A percentile compares a stretch with the other conserved stretches of the same genome.
Evolutionary conservation across 305 asterid species (phyloP).

Genomic region (Fraxinus sp.): DNA sequence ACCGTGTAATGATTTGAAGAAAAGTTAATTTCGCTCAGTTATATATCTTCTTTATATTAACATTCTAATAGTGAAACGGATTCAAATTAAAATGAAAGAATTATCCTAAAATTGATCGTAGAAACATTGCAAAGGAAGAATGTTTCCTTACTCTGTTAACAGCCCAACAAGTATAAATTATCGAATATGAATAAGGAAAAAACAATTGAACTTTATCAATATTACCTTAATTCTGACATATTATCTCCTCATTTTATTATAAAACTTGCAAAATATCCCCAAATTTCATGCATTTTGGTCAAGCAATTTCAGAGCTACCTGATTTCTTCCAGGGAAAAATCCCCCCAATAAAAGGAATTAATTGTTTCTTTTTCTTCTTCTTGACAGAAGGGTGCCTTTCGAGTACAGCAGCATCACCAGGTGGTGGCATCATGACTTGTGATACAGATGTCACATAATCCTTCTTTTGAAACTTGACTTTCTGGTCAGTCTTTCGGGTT

Average conservation of each 20-base stretch:
- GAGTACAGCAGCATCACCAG: slow-evolving; percentile 31
- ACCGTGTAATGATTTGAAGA: not conserved
- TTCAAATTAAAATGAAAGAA: not conserved
- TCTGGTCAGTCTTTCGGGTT: not conserved
- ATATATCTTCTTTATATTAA: not conserved
- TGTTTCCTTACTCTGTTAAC: not conserved
- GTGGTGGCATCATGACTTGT: slow-evolving; percentile 34
- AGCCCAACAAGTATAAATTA: not conserved
- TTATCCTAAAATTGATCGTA: not conserved
- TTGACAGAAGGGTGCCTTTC: slow-evolving; percentile 68
- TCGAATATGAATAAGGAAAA: not conserved
- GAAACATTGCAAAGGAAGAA: not conserved
- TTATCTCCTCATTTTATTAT: not conserved
- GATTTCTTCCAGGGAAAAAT: slow-evolving; percentile 55
- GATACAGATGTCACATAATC: slow-evolving; percentile 52
- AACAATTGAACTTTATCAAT: not conserved
- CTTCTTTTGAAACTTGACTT: slow-evolving; percentile 52
- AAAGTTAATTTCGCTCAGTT: not conserved
- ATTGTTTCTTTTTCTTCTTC: slow-evolving; percentile 60
- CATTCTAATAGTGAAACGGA: not conserved
- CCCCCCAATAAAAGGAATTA: slow-evolving; percentile 61
- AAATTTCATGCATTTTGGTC: not conserved
- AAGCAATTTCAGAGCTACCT: slow-evolving; percentile 31
- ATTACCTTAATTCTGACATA: not conserved
- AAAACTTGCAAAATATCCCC: slow-evolving; percentile 1